phyloP scores from a whole-genome alignment of 345 rosid genomes.

The Rhizophora apiculata region DNA sequence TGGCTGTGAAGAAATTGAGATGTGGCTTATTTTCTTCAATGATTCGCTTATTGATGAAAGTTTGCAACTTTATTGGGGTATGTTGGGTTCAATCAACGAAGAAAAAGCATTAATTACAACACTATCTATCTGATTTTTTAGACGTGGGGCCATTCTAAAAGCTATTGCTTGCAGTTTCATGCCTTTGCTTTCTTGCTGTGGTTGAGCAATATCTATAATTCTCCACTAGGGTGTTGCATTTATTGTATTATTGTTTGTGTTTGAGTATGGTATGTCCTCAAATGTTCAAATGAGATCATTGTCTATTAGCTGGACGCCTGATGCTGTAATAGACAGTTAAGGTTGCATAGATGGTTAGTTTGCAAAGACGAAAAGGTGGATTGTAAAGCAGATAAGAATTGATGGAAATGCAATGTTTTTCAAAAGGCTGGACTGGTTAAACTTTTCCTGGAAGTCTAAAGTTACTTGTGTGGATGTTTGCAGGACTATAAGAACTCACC shows the following conservation, averaged over 20 bases:
- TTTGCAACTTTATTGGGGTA: no score
- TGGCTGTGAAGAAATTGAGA: no score
- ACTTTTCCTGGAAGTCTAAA: neutral
- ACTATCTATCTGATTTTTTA: no score
- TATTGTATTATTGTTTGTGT: neutral
- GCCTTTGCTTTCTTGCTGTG: neutral
- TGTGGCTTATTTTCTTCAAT: no score
- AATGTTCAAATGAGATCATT: neutral
- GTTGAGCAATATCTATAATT: neutral
- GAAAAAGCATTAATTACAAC: no score
- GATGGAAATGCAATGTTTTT: neutral
- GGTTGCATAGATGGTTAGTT: neutral
- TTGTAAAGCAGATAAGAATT: neutral
- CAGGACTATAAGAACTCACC: neutral
- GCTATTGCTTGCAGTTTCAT: neutral
- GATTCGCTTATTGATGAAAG: no score
- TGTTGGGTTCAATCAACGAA: no score
- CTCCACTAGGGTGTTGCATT: neutral
- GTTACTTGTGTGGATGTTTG: no score
- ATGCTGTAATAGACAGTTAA: neutral
- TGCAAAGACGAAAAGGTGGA: neutral
- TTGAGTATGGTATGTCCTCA: neutral
- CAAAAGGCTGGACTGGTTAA: no score
- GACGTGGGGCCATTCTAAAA: no score
- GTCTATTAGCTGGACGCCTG: neutral